phyloP scores from a whole-genome alignment of 192 early-diverging fungal genomes.

The Coemansia sp. region DNA sequence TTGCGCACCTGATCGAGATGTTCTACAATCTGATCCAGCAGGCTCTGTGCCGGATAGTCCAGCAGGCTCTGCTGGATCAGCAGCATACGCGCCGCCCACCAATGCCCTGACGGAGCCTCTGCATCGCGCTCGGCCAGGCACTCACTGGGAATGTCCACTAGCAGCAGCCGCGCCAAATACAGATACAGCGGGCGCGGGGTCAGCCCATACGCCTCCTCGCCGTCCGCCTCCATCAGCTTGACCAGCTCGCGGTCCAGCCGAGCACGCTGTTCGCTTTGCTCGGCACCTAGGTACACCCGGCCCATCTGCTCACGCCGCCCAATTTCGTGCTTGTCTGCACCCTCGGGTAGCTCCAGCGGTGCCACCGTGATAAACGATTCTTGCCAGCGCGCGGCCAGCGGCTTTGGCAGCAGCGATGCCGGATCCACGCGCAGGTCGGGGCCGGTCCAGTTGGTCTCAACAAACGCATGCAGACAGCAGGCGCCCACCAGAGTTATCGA shows the following conservation, averaged over 20 bases:
- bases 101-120: conserved; percentile 44
- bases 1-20: conserved; percentile 6
- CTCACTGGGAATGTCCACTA: conserved; percentile 54
- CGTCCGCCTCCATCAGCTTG: conserved; percentile 62
- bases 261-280: conserved; percentile 30
- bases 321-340: conserved; percentile 39
- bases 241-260: conserved; percentile 37
- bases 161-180: conserved; percentile 58
- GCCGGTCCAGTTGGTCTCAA: conserved; percentile 88
- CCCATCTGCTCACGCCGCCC: conserved; percentile 39
- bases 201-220: conserved; percentile 82
- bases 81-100: conserved; percentile 73
- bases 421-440: conserved; percentile 64
- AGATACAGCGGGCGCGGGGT: conserved; percentile 66
- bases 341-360: conserved; percentile 34
- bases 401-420: conserved; percentile 54
- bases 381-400: conserved; percentile 15
- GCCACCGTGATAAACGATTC: conserved; percentile 28
- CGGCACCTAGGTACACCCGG: conserved; percentile 38
- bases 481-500: conserved; percentile 55
- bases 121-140: conserved; percentile 9
- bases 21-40: conserved; percentile 54
- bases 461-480: conserved; percentile 72
- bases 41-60: conserved; percentile 49
- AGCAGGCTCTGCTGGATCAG: conserved; percentile 68